phyloP scores from a whole-genome alignment of 495 filamentous ascomycete genomes.

The Evansstolkia leycettana region DNA sequence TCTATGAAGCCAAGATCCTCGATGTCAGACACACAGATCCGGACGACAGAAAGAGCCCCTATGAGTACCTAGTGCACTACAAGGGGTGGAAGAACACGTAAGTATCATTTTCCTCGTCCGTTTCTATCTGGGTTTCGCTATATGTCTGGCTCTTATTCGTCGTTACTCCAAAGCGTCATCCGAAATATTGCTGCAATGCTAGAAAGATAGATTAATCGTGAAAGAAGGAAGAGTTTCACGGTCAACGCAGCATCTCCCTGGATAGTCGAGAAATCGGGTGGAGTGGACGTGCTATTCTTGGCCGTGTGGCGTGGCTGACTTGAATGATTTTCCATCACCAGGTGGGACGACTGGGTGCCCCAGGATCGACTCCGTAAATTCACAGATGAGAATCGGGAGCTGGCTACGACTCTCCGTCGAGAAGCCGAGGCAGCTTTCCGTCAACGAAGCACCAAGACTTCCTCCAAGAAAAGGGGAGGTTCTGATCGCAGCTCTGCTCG shows the following conservation, averaged over 20 bases:
- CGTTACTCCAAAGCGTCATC: not conserved
- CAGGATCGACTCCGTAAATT: conserved; percentile 90
- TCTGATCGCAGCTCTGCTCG: conserved; percentile 71
- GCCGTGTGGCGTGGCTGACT: not conserved
- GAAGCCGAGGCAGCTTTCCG: conserved; percentile 29
- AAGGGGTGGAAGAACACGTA: conserved; percentile 98
- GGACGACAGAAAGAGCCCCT: conserved; percentile 61
- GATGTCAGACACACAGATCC: conserved; percentile 53
- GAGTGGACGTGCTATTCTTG: not conserved
- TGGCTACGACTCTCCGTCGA: conserved; percentile 44
- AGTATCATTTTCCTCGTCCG: conserved; percentile 21
- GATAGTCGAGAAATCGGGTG: no score
- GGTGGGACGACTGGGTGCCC: conserved; percentile 98
- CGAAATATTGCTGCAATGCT: not conserved
- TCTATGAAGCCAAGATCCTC: conserved; percentile 94
- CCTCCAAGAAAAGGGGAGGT: conserved; percentile 48
- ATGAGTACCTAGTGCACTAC: conserved; percentile 88
- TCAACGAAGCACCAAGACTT: conserved; percentile 27
- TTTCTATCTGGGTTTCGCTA: not conserved
- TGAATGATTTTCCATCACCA: conserved; percentile 14
- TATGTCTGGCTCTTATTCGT: not conserved
- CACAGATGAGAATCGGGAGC: conserved; percentile 83
- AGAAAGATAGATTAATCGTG: no score
- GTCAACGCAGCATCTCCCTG: no score
- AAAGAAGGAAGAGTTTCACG: no score